Base-by-base conservation (phyloP, 1,139 yeast species). In the Saccharomyces hybrid region DNA sequence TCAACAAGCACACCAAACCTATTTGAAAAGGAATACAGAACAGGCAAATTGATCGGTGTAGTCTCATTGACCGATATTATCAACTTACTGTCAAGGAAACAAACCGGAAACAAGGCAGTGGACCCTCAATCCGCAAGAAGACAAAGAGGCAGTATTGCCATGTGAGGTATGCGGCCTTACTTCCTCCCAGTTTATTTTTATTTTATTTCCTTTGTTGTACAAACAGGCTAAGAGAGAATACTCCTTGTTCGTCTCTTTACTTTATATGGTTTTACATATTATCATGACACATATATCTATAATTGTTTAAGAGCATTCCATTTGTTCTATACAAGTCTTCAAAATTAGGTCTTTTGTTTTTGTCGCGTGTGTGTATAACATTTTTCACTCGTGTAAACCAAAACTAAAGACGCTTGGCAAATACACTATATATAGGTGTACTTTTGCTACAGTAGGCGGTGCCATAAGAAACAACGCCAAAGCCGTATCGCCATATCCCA, bases 51-150 rank as follows among this genome's bases (percentile, higher is more conserved):
- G 59, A 80, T 88, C 55, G 98, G 98, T 47, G 98, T 93, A 23
- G 84, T 93, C 4, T 88, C 97, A 2, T 75, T 93, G 60, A 90
- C 98, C 0, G 99, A 91, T 70, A 86, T 91, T 48, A 73, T 93
- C 54, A 88, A 91, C 27, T 73, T 88, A 50, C 79, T 91, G 61
- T 96, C 96, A 3, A 80, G 84, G 59, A 80, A 82, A 42, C 81
- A 84, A 57, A 81, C 83, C 6, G 68, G 66, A 46, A 78, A 77
- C 55, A 88, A 86, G 5, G 77, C 78, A 63, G 82, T 88, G 26
- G 96, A 90, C 66, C 97, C 97, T 4, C 81, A 77, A 48, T 78
- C 79, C 55, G 97, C 97, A 2, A 81, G 98, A 69, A 85, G 89
- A 64, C 95, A 88, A 70, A 82, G 98, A 70, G 80, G 97, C 66